Percentiles rank a stretch among this genome's conserved stretches.
Evolutionary conservation across 345 rosid species (phyloP).

Genomic region (Camelina neglecta): DNA sequence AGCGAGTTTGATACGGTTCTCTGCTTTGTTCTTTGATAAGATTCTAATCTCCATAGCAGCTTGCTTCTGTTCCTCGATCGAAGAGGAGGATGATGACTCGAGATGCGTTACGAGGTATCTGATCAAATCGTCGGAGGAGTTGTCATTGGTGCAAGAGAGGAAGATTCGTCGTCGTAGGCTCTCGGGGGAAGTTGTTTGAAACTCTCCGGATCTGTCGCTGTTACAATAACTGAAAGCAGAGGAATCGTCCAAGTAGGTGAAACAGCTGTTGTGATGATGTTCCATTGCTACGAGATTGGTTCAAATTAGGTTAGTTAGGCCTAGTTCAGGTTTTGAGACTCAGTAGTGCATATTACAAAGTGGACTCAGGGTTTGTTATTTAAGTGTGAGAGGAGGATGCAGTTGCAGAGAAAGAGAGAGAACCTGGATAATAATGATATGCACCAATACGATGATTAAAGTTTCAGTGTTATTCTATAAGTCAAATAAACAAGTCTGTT

Average conservation of each 20-base stretch:
- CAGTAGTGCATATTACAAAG: not conserved
- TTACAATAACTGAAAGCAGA: slow-evolving; percentile 88
- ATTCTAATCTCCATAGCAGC: slow-evolving; percentile 97
- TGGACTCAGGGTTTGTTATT: not conserved
- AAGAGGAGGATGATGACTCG: slow-evolving; percentile 51
- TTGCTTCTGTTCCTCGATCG: slow-evolving; percentile 78
- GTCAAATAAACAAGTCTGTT: slow-evolving; percentile 2
- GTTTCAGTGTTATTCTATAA: not conserved
- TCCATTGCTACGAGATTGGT: slow-evolving; percentile 31
- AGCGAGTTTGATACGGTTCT: slow-evolving; percentile 81
- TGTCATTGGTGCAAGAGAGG: slow-evolving; percentile 60
- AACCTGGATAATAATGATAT: not conserved
- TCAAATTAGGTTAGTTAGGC: too few species aligned
- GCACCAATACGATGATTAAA: not conserved
- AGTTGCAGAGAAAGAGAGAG: not conserved
- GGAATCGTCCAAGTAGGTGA: slow-evolving; percentile 50
- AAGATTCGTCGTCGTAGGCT: slow-evolving; percentile 50
- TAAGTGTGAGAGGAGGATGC: not conserved
- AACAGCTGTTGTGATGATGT: slow-evolving; percentile 38
- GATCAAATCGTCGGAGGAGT: slow-evolving; percentile 63
- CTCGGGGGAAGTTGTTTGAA: slow-evolving; percentile 58
- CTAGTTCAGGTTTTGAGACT: not conserved
- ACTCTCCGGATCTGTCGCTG: slow-evolving; percentile 88
- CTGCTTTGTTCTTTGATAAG: slow-evolving; percentile 84
- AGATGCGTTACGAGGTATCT: slow-evolving; percentile 67